These are phyloP conservation scores for Dendrocalamus latiflorus DNA, from an alignment of 202 grass and related monocot species.

Conservation along the genomic window DNA sequence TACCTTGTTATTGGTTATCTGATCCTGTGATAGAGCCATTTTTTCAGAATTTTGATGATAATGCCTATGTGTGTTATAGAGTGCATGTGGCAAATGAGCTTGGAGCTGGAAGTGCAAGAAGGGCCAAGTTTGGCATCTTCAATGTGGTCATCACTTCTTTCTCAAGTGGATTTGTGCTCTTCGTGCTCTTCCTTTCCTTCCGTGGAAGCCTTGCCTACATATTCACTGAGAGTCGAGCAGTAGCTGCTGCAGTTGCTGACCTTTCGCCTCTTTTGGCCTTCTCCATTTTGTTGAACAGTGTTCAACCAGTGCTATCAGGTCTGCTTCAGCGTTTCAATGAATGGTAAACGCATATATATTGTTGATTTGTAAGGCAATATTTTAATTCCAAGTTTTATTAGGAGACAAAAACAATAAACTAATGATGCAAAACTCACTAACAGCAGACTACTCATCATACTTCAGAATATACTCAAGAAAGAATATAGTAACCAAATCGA, in stretches of 20 bases:
- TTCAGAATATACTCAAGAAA: no score
- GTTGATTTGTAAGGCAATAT: no score
- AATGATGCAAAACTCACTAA: no score
- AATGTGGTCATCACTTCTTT: conserved; percentile 52
- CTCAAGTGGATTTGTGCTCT: conserved; percentile 40
- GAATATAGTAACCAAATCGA: no score
- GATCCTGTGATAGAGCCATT: not conserved
- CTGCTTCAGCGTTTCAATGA: not conserved
- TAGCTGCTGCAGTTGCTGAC: conserved; percentile 48
- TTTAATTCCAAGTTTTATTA: no score
- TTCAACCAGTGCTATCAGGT: conserved; percentile 93
- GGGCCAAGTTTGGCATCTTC: conserved; percentile 56
- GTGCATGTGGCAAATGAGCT: conserved; percentile 85
- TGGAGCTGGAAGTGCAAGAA: conserved; percentile 51
- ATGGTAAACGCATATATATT: not conserved
- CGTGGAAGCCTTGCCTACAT: conserved; percentile 61
- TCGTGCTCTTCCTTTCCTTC: conserved; percentile 58
- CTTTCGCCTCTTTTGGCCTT: conserved; percentile 71
- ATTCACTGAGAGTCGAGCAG: conserved; percentile 45
- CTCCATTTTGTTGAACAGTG: conserved; percentile 75
- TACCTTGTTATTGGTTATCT: not conserved
- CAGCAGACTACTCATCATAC: no score
- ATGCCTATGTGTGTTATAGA: conserved; percentile 25
- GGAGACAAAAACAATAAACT: no score
- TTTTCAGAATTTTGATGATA: not conserved